Conservation (phyloP, 805 yeast species). For the Kurtzmaniella fragi region DNA sequence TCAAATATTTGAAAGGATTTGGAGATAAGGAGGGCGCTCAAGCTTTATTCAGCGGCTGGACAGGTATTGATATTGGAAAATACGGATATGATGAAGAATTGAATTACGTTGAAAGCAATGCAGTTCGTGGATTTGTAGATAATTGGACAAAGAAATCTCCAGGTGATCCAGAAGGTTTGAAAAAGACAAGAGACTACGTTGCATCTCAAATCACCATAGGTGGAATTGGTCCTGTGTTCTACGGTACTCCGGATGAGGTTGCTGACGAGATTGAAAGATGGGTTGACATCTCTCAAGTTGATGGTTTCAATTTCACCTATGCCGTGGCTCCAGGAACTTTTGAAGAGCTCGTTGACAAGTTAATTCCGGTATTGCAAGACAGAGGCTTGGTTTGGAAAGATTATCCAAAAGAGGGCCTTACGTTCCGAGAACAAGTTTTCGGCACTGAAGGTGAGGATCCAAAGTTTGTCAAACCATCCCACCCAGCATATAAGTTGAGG, state of each 20-base stretch:
- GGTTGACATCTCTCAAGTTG: slow-evolving; percentile 34
- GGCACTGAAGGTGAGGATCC: slow-evolving; percentile 19
- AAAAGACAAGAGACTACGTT: slow-evolving; percentile 17
- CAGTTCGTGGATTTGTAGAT: slow-evolving; percentile 25
- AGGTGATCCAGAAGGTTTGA: slow-evolving; percentile 14
- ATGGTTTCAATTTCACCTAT: slow-evolving; percentile 39
- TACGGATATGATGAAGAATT: slow-evolving; percentile 27
- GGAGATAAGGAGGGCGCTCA: slow-evolving; percentile 39
- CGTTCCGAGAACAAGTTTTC: slow-evolving; percentile 33
- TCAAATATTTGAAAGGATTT: slow-evolving; percentile 22
- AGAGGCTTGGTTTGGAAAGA: slow-evolving; percentile 33
- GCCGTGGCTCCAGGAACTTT: slow-evolving; percentile 31
- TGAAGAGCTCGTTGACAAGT: slow-evolving; percentile 30
- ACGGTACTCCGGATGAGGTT: slow-evolving; percentile 33
- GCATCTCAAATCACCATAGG: slow-evolving; percentile 25
- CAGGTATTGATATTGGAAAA: slow-evolving; percentile 35
- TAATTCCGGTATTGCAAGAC: slow-evolving; percentile 32
- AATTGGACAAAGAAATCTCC: slow-evolving; percentile 27
- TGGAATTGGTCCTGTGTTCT: slow-evolving; percentile 27
- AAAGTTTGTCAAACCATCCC: slow-evolving; percentile 11
- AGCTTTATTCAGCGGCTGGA: slow-evolving; percentile 37
- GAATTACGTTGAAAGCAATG: slow-evolving; percentile 25
- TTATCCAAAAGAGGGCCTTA: slow-evolving; percentile 28
- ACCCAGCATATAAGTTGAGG: slow-evolving; percentile 19
- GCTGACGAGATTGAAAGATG: slow-evolving; percentile 36